These are phyloP conservation scores for Ehretia macrophylla DNA, from an alignment of 257 asterid genomes.

Conservation along the genomic window DNA sequence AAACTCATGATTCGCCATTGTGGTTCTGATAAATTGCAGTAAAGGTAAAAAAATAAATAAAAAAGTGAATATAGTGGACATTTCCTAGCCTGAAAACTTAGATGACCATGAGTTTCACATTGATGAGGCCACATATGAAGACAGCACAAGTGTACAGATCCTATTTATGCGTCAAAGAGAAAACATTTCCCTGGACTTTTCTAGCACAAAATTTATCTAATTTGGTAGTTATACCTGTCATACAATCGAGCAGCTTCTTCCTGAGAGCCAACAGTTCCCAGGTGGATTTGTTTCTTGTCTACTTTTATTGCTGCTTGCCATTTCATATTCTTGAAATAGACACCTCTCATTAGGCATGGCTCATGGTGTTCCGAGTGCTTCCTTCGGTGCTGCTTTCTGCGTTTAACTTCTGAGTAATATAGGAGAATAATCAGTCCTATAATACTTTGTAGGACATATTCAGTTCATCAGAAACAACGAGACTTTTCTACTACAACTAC, in stretches of 20 bases:
- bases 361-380: constrained; percentile 79
- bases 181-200: neutral
- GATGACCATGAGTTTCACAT: no score
- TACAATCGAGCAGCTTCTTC: constrained; percentile 92
- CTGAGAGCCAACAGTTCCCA: constrained; percentile 92
- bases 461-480: neutral
- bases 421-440: neutral
- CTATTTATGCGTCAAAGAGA: neutral
- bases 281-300: constrained; percentile 91
- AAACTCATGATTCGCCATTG: no score
- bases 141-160: neutral
- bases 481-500: neutral
- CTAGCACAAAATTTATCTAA: neutral
- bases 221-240: constrained; percentile 49
- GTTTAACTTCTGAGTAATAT: constrained; percentile 58
- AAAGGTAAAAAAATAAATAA: no score
- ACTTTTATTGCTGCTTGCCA: constrained; percentile 99
- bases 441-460: neutral
- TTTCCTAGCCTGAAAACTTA: no score
- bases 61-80: no score
- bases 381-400: constrained; percentile 82
- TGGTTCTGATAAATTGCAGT: no score
- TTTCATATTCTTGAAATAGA: constrained; percentile 87
- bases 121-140: neutral
- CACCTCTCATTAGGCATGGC: constrained; percentile 79